Evolutionary conservation across 371 early-diverging fungal species (phyloP), one percentile per base, ranked within the genome.

Genomic region (Syncephalastrum monosporum): DNA sequence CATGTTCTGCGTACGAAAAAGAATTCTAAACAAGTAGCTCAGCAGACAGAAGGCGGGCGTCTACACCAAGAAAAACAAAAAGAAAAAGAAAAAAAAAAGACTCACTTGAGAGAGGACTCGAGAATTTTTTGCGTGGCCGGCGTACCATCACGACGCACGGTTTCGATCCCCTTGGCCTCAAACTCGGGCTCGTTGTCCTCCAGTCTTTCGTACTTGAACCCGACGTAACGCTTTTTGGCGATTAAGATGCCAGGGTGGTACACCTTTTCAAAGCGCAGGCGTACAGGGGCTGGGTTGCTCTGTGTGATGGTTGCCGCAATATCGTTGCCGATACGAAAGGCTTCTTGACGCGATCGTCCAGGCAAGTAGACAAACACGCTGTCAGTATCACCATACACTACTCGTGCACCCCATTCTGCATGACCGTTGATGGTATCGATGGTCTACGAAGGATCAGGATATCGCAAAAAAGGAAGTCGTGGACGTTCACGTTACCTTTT

Each of bases 91-190:
- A 21, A 2, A 21, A 21, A 21, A 21, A 21, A n/a, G n/a, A 21
- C 79, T 59, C 79, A 90, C 91, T 89, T 87, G 29, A 96, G 68
- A 33, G 81, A 69, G 0, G 84, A 68, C 64, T 94, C 89, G 60
- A 94, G 67, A 8, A 88, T 88, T 59, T 90, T 91, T 55, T 84
- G 88, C 4, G 88, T 87, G 0, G 86, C 89, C 3, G 82, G 76
- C 49, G 91, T 91, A 14, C 91, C 91, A 67, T 95, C 95, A 3
- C 97, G 77, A 24, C 95, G 77, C 6, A 96, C 92, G 4, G 93
- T 94, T 68, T 95, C 97, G 43, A 94, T 94, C 0, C 97, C 97
- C 67, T 96, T 96, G n/a, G 90, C 94, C 61, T 96, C 97, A 78
- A 94, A 90, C 2, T 68, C 75, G 1, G 93, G 92, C 55, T 82